Conservation (phyloP, 176 grass and related monocot species). For the Leersia perrieri region DNA sequence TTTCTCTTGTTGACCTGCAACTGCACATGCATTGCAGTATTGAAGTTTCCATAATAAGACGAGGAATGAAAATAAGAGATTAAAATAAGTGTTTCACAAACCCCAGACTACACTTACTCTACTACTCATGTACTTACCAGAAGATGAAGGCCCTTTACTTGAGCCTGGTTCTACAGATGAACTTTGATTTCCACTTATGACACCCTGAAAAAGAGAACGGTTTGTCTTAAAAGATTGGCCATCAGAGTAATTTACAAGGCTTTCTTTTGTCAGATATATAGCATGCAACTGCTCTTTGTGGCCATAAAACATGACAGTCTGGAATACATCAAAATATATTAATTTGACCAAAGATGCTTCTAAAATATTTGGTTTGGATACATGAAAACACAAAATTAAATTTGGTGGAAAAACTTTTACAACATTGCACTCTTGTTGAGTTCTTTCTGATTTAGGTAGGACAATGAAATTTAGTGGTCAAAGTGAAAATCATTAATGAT, state of each 20-base stretch:
- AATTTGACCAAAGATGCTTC: background rate
- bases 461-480: background rate
- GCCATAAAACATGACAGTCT: background rate
- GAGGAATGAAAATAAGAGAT: background rate
- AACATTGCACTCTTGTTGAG: background rate
- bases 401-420: background rate
- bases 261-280: constrained; percentile 17
- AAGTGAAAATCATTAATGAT: background rate
- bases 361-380: background rate
- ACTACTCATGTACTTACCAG: constrained; percentile 28
- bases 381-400: background rate
- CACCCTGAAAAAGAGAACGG: constrained; percentile 42
- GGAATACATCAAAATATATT: background rate
- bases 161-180: constrained; percentile 36
- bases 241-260: constrained; percentile 5
- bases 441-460: background rate
- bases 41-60: constrained; percentile 12
- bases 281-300: background rate
- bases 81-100: background rate
- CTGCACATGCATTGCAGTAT: constrained; percentile 34
- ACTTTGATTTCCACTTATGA: constrained; percentile 39
- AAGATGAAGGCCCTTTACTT: constrained; percentile 31
- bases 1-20: constrained; percentile 40
- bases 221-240: background rate
- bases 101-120: background rate